Evolutionary conservation across 192 early-diverging fungal genomes (phyloP), one percentile per base, ranked within the genome.

Genomic region (Podila epigama): DNA sequence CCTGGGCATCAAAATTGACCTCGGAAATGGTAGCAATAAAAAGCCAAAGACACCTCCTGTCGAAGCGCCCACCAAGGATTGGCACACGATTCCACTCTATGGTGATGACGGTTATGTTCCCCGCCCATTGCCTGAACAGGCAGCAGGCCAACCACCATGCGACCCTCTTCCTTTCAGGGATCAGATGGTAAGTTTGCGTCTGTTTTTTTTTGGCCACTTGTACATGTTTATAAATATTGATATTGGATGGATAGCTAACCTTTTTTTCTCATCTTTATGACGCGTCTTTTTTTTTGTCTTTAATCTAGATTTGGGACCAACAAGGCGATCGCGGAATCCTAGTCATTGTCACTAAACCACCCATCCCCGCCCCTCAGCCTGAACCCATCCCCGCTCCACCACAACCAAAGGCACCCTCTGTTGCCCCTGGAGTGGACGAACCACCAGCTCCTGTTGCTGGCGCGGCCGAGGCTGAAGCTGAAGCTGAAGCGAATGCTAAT

Each of bases 231-330:
- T 41, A 11, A 8, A 41, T 41, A 16, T 41, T 11, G 40, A 16
- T 11, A 41, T 11, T 11, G 9, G 40, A 41, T 16, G 50, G 22
- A 7, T 10, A 54, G 52, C 31, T 27, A 31, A 15, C 32, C 15
- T 68, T 13, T 39, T 34, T 20, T 8, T 10, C 10, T 44, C 16
- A 13, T 34, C 22, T 6, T 36, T 33, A n/a, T n/a, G n/a, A n/a
- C 41, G 4, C 59, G 1, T 42, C 8, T 39, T 44, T 39, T 5
- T 34, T 18, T 41, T 53, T 42, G 28, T 34, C 22, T 1, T n/a
- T 4, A 5, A 9, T 20, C 11, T 51, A 70, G 68, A 63, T 70
- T 41, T 70, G 68, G 68, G 68, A 70, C 33, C 68, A 63, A 34
- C 68, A 70, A 20, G 60, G 68, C 3, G 15, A 63, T 40, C 35